A percentile compares a stretch with the other conserved stretches of the same genome.
These are phyloP conservation scores for Tarenaya hassleriana DNA, from an alignment of 345 rosid genomes.

Conservation along the genomic window DNA sequence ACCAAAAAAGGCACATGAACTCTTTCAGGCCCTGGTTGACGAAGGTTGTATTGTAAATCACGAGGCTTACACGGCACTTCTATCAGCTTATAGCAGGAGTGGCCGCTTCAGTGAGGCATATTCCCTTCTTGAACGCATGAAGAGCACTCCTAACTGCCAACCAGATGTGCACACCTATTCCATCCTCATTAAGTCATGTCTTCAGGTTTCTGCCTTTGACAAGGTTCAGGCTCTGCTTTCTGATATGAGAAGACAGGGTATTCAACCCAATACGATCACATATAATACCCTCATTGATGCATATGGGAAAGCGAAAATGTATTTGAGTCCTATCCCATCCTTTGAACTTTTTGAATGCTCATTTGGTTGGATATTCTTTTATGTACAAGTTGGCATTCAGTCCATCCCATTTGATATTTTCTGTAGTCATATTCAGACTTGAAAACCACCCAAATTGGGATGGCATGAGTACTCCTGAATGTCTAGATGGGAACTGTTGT, in stretches of 20 bases:
- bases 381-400: neutral
- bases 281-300: constrained; percentile 86
- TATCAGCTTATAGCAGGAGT: constrained; percentile 80
- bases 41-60: constrained; percentile 66
- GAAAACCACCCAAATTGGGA: constrained; percentile 6
- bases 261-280: constrained; percentile 68
- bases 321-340: constrained; percentile 10
- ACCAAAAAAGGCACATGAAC: constrained; percentile 70
- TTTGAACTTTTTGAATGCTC: constrained; percentile 12
- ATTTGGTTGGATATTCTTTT: constrained; percentile 11
- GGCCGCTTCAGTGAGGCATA: constrained; percentile 63
- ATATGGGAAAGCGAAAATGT: constrained; percentile 80
- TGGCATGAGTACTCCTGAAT: constrained; percentile 11
- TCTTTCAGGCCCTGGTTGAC: constrained; percentile 62
- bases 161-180: constrained; percentile 92
- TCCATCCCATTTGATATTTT: constrained; percentile 8
- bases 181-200: constrained; percentile 85
- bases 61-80: constrained; percentile 69
- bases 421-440: neutral
- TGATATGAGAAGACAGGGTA: constrained; percentile 64
- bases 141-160: constrained; percentile 50
- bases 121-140: constrained; percentile 64
- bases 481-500: constrained; percentile 18
- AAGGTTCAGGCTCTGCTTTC: constrained; percentile 54
- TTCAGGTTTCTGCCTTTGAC: constrained; percentile 64